Base-by-base conservation (phyloP, 2,329 filamentous ascomycete genomes). In the Sporothrix globosa region DNA sequence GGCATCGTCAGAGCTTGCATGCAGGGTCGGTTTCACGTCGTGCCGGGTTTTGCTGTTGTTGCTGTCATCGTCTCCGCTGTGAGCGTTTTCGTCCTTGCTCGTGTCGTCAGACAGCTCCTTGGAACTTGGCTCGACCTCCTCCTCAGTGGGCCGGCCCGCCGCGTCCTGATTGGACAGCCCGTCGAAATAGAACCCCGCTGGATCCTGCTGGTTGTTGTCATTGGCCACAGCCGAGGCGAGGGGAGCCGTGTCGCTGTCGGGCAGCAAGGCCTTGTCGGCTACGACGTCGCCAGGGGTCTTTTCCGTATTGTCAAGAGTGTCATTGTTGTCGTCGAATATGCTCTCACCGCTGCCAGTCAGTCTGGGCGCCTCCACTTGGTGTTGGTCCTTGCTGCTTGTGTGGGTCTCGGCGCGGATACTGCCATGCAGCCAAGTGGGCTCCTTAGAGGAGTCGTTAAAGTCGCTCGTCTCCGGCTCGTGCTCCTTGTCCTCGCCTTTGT, bases 341-440 rank as follows among this genome's bases (percentile, higher is more conserved):
- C 39, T 21, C 48, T 54, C 65, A 67, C 63, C 63, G 63, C 63
- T 41, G 41, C 44, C 60, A 19, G 6, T n/a, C 3, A 13, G 56
- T 4, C 34, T 61, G 39, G 39, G 41, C 21, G n/a, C 39, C 58
- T 63, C 58, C 58, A 63, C 58, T 63, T 65, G 61, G 44, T 34
- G 34, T 46, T 65, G 61, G 44, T 34, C 14, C 14, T 34, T 50
- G 46, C 30, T 65, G 61, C 61, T 65, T n/a, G 61, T 65, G 61
- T 65, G 61, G 61, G 27, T 44, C 41, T 17, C 41, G 5, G 7
- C 61, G 27, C 61, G 44, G 44, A 24, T 50, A 34, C 61, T 65
- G 46, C 61, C 61, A 65, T 65, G 61, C 61, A 65, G 9, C 61
- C 61, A 65, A 65, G 61, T 65, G 61, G 61, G 24, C 61, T 61